phyloP scores from a whole-genome alignment of 345 rosid genomes.

The Hibiscus trionum region DNA sequence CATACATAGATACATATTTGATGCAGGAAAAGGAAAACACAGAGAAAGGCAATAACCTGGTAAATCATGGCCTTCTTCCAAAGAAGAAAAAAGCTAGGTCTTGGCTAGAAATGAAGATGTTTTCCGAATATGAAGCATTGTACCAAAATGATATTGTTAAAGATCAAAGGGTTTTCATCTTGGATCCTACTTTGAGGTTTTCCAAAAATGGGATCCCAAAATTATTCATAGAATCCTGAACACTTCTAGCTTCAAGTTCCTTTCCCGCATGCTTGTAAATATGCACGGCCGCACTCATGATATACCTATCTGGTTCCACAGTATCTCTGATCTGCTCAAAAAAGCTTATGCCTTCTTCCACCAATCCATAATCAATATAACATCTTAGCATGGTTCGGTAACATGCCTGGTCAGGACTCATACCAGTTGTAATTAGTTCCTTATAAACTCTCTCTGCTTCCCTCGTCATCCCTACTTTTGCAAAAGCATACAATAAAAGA shows the following conservation, averaged over 20 bases:
- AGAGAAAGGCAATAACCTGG: background rate
- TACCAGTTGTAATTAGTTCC: slow-evolving; percentile 28
- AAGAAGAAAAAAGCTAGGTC: background rate
- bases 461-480: slow-evolving; percentile 44
- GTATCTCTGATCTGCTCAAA: slow-evolving; percentile 41
- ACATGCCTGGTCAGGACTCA: slow-evolving; percentile 47
- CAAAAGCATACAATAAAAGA: slow-evolving; percentile 41
- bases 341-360: slow-evolving; percentile 44
- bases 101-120: background rate
- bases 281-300: slow-evolving; percentile 49
- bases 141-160: background rate
- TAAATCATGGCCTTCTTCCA: background rate
- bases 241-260: slow-evolving; percentile 27
- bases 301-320: slow-evolving; percentile 39
- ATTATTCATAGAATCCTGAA: slow-evolving; percentile 27
- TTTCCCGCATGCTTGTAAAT: slow-evolving; percentile 43
- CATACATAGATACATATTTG: background rate
- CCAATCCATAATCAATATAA: slow-evolving; percentile 45
- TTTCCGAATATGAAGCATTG: background rate
- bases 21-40: background rate
- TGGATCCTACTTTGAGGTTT: slow-evolving; percentile 31
- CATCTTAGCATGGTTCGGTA: slow-evolving; percentile 51
- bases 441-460: slow-evolving; percentile 56
- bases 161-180: slow-evolving; percentile 5
- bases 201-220: slow-evolving; percentile 24